Evolutionary conservation across 257 asterid species (phyloP), one percentile per base, ranked within the genome.

Genomic region (Solanum arcanum): DNA sequence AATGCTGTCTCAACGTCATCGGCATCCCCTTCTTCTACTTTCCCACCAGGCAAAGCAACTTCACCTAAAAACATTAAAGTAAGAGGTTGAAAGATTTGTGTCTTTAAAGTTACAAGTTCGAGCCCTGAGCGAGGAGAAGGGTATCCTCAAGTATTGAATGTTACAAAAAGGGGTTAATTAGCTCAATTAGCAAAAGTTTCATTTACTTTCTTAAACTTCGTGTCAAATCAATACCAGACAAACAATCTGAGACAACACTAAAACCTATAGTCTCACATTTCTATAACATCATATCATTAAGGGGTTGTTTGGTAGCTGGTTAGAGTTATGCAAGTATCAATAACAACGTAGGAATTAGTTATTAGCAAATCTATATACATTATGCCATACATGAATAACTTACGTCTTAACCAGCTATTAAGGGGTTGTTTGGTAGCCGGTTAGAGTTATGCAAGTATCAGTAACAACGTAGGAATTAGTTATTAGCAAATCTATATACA

Each of bases 11-110:
- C 95, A 13, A 86, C 86, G 60, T 94, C 91, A 87, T 86, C 89
- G 75, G 87, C 89, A 90, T 95, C 98, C 6, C 91, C 91, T 42
- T 92, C 97, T 62, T 96, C 98, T 85, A 92, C 91, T 89, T 90
- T 94, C 72, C 98, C 98, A 66, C 98, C 98, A 1, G 98, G 98
- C 91, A 96, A 92, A 59, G 96, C 90, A 88, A 96, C 98, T 90
- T 94, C 99, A n/a, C 99, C 98, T 96, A 82, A 84, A 90, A 88
- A 78, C 69, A 88, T 37, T 21, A 21, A 21, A 20, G 15, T 11
- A 18, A 37, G 29, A 73, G 18, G 49, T 73, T 35, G 81, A 35
- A 6, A 1, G 31, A 74, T 12, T 74, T 37, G 20, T 21, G 20
- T 37, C 52, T 12, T 35, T 33, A 33, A 18, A 18, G 80, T 35